phyloP scores from a whole-genome alignment of 2,329 filamentous ascomycete species.

The Hirsutella minnesotensis region DNA sequence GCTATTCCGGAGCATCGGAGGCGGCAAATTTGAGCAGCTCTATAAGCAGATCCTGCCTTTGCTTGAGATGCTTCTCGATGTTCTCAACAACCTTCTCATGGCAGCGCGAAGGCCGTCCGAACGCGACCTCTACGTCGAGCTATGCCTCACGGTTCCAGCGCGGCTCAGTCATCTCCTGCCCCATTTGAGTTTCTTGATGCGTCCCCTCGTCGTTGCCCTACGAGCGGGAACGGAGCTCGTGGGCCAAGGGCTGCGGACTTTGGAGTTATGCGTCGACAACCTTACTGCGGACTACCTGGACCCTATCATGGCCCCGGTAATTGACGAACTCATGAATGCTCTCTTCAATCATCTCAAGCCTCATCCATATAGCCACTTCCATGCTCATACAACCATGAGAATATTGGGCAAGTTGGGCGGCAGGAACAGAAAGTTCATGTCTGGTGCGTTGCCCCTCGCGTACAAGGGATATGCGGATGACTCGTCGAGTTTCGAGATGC shows the following conservation, averaged over 20 bases:
- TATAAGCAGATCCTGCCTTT: constrained; percentile 97
- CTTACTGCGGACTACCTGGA: constrained; percentile 95
- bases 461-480: constrained; percentile 86
- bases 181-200: constrained; percentile 93
- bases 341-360: constrained; percentile 92
- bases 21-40: constrained; percentile 90
- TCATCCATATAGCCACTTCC: constrained; percentile 91
- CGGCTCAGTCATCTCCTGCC: constrained; percentile 88
- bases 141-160: constrained; percentile 91
- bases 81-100: constrained; percentile 86
- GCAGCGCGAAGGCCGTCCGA: constrained; percentile 84
- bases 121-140: constrained; percentile 90
- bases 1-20: constrained; percentile 90
- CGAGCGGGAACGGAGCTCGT: constrained; percentile 87
- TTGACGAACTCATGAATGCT: constrained; percentile 96
- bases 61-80: constrained; percentile 93
- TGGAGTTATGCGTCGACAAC: constrained; percentile 97
- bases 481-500: constrained; percentile 73
- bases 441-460: constrained; percentile 69
- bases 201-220: constrained; percentile 89
- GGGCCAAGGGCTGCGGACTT: constrained; percentile 80
- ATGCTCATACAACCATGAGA: constrained; percentile 93
- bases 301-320: constrained; percentile 97
- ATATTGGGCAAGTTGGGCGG: constrained; percentile 95
- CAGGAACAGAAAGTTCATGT: constrained; percentile 90